A percentile compares a stretch with the other conserved stretches of the same genome.
Evolutionary conservation across 495 filamentous ascomycete genomes (phyloP).

Genomic region (Daldinia bambusicola): DNA sequence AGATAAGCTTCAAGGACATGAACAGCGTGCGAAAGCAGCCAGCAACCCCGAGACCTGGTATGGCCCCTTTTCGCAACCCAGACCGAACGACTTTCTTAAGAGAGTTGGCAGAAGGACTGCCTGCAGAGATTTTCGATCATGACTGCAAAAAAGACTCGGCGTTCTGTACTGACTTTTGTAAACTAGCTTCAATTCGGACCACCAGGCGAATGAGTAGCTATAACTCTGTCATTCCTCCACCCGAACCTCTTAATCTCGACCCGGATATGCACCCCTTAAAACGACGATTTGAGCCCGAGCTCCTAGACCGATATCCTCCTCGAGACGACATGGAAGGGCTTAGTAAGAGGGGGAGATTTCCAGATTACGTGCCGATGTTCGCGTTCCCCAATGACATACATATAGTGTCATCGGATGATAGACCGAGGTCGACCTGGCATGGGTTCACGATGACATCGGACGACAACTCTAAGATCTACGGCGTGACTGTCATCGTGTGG

Average conservation of each 20-base stretch:
- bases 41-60: conserved; percentile 76
- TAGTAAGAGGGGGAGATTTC: conserved; percentile 85
- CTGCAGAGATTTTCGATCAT: conserved; percentile 38
- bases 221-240: conserved; percentile 95
- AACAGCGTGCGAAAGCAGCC: conserved; percentile 93
- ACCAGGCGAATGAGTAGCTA: conserved; percentile 94
- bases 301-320: conserved; percentile 92
- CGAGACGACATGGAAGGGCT: conserved; percentile 82
- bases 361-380: conserved; percentile 99
- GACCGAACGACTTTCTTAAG: conserved; percentile 36
- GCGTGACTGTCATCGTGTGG: conserved; percentile 92
- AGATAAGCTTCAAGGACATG: conserved; percentile 92
- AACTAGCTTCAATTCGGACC: conserved; percentile 84
- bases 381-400: conserved; percentile 98
- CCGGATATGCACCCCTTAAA: conserved; percentile 97
- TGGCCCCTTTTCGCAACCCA: conserved; percentile 52
- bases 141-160: conserved; percentile 43
- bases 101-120: conserved; percentile 39
- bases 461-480: conserved; percentile 91
- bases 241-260: conserved; percentile 86
- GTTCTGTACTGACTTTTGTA: conserved; percentile 49
- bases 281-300: conserved; percentile 90
- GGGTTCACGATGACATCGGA: conserved; percentile 97
- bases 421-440: conserved; percentile 95
- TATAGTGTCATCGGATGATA: conserved; percentile 93